Evolutionary conservation across 192 early-diverging fungal species (phyloP), one percentile per base, ranked within the genome.

Genomic region (Glomus cerebriforme): DNA sequence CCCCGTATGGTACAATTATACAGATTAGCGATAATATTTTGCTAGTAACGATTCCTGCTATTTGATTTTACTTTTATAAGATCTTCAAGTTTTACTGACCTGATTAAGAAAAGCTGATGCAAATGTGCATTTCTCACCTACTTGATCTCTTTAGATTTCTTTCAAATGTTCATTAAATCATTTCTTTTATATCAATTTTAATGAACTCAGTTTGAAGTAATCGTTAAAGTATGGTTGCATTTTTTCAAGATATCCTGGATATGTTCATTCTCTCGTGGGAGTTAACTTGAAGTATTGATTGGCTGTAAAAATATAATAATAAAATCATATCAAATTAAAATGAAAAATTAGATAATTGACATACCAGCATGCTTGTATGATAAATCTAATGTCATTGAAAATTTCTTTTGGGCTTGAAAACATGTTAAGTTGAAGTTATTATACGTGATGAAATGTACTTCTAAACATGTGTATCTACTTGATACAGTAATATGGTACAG

Each of bases 191-290:
- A 7, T 43, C 0, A 31, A 63, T 76, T 76, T 76, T 12, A 76
- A 63, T 76, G 60, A 0, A 10, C 35, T 76, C 24, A 76, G 0
- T 76, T 39, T 76, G 22, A 54, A 1, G 74, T 24, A 0, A 31
- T 74, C 26, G 47, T 22, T 74, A 19, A 74, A 32, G 22, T 72
- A 49, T 34, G 39, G 60, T 45, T 76, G 12, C 24, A 76, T 43
- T n/a, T 29, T 29, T 54, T 76, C 74, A 22, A 76, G 74, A 76
- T 63, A 76, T 39, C 74, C 74, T 43, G 22, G 26, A 63, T 76
- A 63, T 75, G 59, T 17, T 59, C 59, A 75, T 27, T 59, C 59
- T 4, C 45, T 63, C 60, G 60, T 64, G 32, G 35, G 74, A 76
- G 60, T 62, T 59, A n/a, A 47, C 70, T 7, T 49, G 10, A 72